A percentile compares a stretch with the other conserved stretches of the same genome.
Conservation (phyloP, 306 rosid genomes). For the Citrullus colocynthis region DNA sequence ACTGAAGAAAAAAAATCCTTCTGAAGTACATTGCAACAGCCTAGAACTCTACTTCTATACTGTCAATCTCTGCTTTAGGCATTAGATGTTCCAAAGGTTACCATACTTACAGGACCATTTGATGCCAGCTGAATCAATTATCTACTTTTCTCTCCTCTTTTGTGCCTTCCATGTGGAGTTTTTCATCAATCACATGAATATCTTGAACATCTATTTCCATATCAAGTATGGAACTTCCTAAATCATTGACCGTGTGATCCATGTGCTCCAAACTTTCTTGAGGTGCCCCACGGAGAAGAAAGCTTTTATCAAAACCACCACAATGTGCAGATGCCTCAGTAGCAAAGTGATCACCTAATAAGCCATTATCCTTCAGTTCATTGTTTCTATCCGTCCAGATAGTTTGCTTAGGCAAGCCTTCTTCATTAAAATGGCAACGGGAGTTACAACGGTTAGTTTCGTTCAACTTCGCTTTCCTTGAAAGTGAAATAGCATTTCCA, state of each 20-base stretch:
- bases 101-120: conserved; percentile 10
- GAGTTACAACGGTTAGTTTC: conserved; percentile 12
- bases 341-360: background rate
- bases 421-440: conserved; percentile 13
- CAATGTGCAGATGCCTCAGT: conserved; percentile 12
- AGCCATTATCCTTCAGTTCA: background rate
- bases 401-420: background rate
- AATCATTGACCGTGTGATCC: conserved; percentile 11
- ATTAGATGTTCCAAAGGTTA: conserved; percentile 15
- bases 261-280: conserved; percentile 14
- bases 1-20: conserved; percentile 17
- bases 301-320: conserved; percentile 7
- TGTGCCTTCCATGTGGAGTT: conserved; percentile 12
- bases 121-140: conserved; percentile 14
- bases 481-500: conserved; percentile 11
- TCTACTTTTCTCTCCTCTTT: conserved; percentile 11
- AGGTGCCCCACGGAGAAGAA: conserved; percentile 14
- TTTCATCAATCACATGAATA: conserved; percentile 56
- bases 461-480: conserved; percentile 8
- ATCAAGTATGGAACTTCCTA: conserved; percentile 23
- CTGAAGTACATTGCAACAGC: conserved; percentile 10
- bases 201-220: conserved; percentile 43
- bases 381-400: conserved; percentile 1
- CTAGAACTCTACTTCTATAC: background rate
- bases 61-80: background rate